phyloP scores from a whole-genome alignment of 768 basidiomycete species.

The Kwoniella europaea region DNA sequence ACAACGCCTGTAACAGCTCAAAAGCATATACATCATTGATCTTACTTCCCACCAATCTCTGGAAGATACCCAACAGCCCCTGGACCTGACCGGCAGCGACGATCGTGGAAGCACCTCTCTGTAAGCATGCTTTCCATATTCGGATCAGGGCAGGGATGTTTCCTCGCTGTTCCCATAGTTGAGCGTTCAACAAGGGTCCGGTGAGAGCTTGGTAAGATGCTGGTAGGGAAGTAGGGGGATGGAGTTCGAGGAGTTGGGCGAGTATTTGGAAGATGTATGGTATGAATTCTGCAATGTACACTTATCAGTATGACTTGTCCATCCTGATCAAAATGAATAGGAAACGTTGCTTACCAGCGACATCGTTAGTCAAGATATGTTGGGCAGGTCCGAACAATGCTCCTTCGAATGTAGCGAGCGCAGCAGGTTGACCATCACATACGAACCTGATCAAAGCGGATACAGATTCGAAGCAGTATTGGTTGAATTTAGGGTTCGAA shows the following conservation, averaged over 20 bases:
- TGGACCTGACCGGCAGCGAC: constrained; percentile 72
- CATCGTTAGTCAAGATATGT: constrained; percentile 85
- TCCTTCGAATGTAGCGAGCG: constrained; percentile 76
- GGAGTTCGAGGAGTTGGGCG: constrained; percentile 90
- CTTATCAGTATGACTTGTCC: not conserved
- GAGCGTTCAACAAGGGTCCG: constrained; percentile 79
- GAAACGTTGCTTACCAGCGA: constrained; percentile 70
- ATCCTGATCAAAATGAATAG: not conserved
- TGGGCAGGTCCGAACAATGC: constrained; percentile 86
- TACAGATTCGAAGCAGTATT: constrained; percentile 94
- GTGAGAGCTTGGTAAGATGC: constrained; percentile 77
- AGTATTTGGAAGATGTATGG: constrained; percentile 97
- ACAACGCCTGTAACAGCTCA: constrained; percentile 79
- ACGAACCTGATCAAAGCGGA: constrained; percentile 94
- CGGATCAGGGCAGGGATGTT: constrained; percentile 92
- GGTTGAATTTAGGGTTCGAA: constrained; percentile 96
- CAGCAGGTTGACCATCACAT: constrained; percentile 70
- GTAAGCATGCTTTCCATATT: constrained; percentile 80
- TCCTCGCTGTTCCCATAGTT: constrained; percentile 90
- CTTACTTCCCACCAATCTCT: constrained; percentile 84
- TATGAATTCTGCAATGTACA: constrained; percentile 74
- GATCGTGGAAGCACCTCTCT: constrained; percentile 72
- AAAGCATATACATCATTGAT: constrained; percentile 87
- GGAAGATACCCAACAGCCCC: constrained; percentile 85
- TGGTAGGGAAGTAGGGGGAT: constrained; percentile 67